Percentiles rank a stretch among this genome's conserved stretches.
Conservation (phyloP, 2,329 filamentous ascomycete genomes). For the Aspergillus sclerotialis region DNA sequence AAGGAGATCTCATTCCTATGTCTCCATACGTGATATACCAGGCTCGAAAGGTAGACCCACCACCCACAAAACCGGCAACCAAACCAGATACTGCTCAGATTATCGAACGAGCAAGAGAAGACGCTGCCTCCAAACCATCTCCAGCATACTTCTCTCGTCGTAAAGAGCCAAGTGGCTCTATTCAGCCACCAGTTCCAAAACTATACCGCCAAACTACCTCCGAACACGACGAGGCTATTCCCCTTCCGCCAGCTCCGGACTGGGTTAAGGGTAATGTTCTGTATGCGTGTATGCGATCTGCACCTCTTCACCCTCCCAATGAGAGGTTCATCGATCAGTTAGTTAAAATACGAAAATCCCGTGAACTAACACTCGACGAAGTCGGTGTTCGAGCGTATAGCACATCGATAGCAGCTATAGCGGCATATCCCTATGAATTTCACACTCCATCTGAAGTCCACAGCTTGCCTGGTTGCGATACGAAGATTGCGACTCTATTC, state of each 20-base stretch:
- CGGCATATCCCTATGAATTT: constrained; percentile 66
- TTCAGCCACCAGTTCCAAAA: constrained; percentile 29
- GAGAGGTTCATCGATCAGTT: constrained; percentile 66
- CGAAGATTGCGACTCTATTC: constrained; percentile 71
- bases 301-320: constrained; percentile 65
- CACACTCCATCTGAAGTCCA: constrained; percentile 37
- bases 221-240: constrained; percentile 58
- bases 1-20: constrained; percentile 38
- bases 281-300: constrained; percentile 77
- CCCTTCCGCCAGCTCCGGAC: constrained; percentile 60
- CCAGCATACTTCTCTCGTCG: constrained; percentile 13
- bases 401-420: constrained; percentile 72
- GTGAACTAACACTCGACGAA: constrained; percentile 65
- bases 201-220: constrained; percentile 67
- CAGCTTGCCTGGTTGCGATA: constrained; percentile 68
- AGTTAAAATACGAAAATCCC: constrained; percentile 63
- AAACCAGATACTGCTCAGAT: constrained; percentile 27
- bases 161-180: constrained; percentile 12
- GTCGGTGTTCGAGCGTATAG: constrained; percentile 82
- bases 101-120: constrained; percentile 49
- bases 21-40: constrained; percentile 47
- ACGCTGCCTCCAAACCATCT: constrained; percentile 24
- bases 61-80: constrained; percentile 27
- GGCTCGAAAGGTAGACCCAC: constrained; percentile 41
- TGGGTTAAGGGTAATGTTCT: constrained; percentile 58